Base-by-base conservation (phyloP, 139 green algal species). In the Dunaliella sp. region DNA sequence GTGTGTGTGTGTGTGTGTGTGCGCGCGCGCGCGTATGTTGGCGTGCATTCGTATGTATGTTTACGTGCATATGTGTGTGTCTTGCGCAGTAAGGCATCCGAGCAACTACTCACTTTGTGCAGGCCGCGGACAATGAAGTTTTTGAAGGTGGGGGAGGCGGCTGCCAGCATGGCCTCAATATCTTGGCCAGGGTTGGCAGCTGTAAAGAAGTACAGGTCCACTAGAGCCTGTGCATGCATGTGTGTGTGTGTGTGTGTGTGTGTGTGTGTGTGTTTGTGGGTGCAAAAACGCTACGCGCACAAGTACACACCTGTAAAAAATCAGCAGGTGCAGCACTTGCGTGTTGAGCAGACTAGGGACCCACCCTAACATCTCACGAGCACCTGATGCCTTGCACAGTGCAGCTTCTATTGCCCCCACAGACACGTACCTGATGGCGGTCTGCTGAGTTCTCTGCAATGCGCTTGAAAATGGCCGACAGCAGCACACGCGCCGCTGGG, bases 391-490 rank as follows among this genome's bases (percentile, higher is more conserved):
- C n/a, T n/a, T n/a, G n/a, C n/a, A n/a, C n/a, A n/a, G n/a, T n/a
- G n/a, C n/a, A n/a, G n/a, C n/a, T n/a, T n/a, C n/a, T n/a, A n/a
- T n/a, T n/a, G n/a, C n/a, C n/a, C n/a, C n/a, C n/a, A n/a, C n/a
- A n/a, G n/a, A n/a, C n/a, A n/a, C 83, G 0, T 33, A 90, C 89
- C 82, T 91, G 82, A 25, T 91, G n/a, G 31, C 81, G 36, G n/a
- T 89, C 92, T 21, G 84, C 87, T 3, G 77, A 73, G 87, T 96
- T 94, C 48, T 96, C 93, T 80, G 93, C 93, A 65, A 96, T 95
- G 86, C 93, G 93, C 84, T 95, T 94, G 89, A 96, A 96, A 80
- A 96, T 94, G 79, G 84, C 58, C 32, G 91, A 90, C 82, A 96
- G 88, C 79, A 89, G 85, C 58, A 86, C 86, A 38, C 92, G 90